Evolutionary conservation across 2,329 filamentous ascomycete species (phyloP).

Genomic region (Triangularia setosa): DNA sequence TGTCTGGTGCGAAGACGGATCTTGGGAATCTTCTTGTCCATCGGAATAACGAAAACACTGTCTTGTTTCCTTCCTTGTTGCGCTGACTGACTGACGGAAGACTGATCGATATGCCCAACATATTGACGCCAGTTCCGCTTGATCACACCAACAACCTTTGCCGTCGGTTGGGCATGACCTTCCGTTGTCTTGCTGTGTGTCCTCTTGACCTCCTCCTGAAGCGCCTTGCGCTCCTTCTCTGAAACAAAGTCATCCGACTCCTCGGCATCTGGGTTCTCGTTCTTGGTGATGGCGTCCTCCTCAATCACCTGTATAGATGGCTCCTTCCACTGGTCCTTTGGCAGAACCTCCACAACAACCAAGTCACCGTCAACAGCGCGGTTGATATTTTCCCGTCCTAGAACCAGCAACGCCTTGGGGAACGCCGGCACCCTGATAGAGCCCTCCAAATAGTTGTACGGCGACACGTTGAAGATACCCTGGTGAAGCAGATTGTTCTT

Average conservation of each 20-base stretch:
- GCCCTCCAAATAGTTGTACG: conserved; percentile 96
- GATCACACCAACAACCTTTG: conserved; percentile 84
- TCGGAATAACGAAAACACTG: conserved; percentile 90
- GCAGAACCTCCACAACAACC: conserved; percentile 88
- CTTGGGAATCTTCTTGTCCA: conserved; percentile 98
- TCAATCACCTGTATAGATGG: conserved; percentile 95
- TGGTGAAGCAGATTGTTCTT: conserved; percentile 88
- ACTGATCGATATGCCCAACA: conserved; percentile 89
- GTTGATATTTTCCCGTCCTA: conserved; percentile 95
- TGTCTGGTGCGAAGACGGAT: conserved; percentile 90
- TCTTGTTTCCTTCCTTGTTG: conserved; percentile 81
- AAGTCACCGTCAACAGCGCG: conserved; percentile 86
- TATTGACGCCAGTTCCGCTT: conserved; percentile 98
- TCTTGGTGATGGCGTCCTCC: conserved; percentile 84
- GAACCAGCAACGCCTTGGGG: conserved; percentile 78
- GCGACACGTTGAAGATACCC: conserved; percentile 91
- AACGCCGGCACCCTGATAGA: conserved; percentile 88
- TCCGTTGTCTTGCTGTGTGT: conserved; percentile 74
- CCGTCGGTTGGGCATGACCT: conserved; percentile 80
- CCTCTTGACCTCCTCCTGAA: conserved; percentile 88
- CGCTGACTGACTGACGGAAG: conserved; percentile 69
- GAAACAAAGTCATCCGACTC: conserved; percentile 75
- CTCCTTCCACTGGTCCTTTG: conserved; percentile 94
- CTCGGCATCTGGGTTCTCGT: conserved; percentile 88
- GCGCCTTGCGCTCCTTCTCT: conserved; percentile 76